Conservation (phyloP, 1,284 basidiomycete species). For the Pseudozyma thailandica region DNA sequence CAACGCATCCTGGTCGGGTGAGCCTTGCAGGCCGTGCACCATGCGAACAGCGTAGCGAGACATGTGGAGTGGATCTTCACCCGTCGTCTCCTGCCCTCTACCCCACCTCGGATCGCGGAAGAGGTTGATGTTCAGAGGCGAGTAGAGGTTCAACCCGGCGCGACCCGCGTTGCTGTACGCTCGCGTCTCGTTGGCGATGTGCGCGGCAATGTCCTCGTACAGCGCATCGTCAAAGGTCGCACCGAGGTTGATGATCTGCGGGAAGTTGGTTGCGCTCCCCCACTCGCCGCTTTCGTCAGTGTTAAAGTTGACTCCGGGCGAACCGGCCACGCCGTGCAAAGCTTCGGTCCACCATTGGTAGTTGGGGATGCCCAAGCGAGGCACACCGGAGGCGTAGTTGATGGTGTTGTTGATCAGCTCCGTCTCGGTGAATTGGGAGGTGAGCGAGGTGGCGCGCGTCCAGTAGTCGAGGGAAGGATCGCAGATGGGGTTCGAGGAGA, state of each 20-base stretch:
- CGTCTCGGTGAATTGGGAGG: slow-evolving; percentile 12
- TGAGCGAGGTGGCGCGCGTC: slow-evolving; percentile 21
- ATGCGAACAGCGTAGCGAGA: slow-evolving; percentile 13
- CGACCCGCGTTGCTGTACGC: slow-evolving; percentile 31
- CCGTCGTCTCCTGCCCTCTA: slow-evolving; percentile 24
- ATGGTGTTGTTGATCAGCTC: slow-evolving; percentile 39
- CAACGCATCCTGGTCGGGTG: background rate
- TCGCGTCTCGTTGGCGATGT: slow-evolving; percentile 28
- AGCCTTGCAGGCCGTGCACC: slow-evolving; percentile 20
- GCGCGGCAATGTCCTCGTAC: slow-evolving; percentile 9
- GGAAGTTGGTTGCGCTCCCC: slow-evolving; percentile 22
- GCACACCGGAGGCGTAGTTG: slow-evolving; percentile 23
- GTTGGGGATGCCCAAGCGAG: slow-evolving; percentile 20
- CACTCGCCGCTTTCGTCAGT: slow-evolving; percentile 1
- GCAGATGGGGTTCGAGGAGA: slow-evolving; percentile 23
- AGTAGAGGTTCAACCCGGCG: slow-evolving; percentile 22
- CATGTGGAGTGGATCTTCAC: slow-evolving; percentile 29
- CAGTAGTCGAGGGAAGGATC: slow-evolving; percentile 19
- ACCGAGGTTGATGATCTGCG: slow-evolving; percentile 33
- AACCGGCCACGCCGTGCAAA: slow-evolving; percentile 18
- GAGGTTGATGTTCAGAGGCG: slow-evolving; percentile 30
- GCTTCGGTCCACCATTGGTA: slow-evolving; percentile 42
- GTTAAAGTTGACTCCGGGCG: slow-evolving; percentile 26
- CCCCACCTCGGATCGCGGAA: slow-evolving; percentile 37
- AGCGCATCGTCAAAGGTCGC: slow-evolving; percentile 34